A percentile compares a stretch with the other conserved stretches of the same genome.
phyloP scores from a whole-genome alignment of 2,329 filamentous ascomycete species.

The Cordyceps cateniannulata region DNA sequence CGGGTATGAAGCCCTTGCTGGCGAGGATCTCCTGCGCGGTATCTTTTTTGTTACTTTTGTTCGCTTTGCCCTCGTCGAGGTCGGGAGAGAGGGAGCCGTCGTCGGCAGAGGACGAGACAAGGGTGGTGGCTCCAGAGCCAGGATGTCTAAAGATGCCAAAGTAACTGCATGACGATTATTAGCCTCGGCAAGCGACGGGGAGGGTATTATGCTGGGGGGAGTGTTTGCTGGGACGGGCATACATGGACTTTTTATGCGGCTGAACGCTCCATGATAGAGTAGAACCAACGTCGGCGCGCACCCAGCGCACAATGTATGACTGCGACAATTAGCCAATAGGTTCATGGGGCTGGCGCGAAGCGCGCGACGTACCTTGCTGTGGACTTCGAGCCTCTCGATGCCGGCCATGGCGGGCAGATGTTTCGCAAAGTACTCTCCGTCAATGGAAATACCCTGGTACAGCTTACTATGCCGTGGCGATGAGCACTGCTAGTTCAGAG shows the following conservation, averaged over 20 bases:
- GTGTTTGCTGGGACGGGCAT: slow-evolving; percentile 20
- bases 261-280: slow-evolving; percentile 98
- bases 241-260: slow-evolving; percentile 96
- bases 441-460: neutral
- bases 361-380: slow-evolving; percentile 72
- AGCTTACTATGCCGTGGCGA: neutral
- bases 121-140: slow-evolving; percentile 55
- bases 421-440: neutral
- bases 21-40: slow-evolving; percentile 58
- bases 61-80: slow-evolving; percentile 37
- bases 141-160: slow-evolving; percentile 98
- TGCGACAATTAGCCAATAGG: slow-evolving; percentile 33
- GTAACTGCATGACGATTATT: slow-evolving; percentile 48
- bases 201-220: slow-evolving; percentile 3
- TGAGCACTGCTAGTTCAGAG: neutral
- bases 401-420: slow-evolving; percentile 61
- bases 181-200: slow-evolving; percentile 15
- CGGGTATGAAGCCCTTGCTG: slow-evolving; percentile 60
- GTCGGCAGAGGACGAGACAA: slow-evolving; percentile 34
- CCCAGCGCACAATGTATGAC: slow-evolving; percentile 98
- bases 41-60: slow-evolving; percentile 50
- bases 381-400: slow-evolving; percentile 94
- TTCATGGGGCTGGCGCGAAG: neutral
- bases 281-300: slow-evolving; percentile 81
- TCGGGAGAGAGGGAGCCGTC: slow-evolving; percentile 38